phyloP scores from a whole-genome alignment of 352 stramenopile genomes.

The Globisporangium lucens region DNA sequence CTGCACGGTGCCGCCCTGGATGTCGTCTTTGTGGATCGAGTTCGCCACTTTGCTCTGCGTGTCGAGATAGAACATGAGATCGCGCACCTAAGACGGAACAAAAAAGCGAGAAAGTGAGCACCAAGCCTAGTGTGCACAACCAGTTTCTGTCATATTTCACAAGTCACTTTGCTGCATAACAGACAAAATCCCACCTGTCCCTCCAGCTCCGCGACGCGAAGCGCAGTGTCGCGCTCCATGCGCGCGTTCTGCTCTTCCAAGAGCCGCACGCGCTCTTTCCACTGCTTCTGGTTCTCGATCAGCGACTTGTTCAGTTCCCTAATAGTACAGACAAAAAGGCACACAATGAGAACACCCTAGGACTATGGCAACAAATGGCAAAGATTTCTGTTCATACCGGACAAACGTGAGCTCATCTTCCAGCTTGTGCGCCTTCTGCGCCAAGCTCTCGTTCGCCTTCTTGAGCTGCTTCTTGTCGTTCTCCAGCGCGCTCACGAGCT shows the following conservation, averaged over 20 bases:
- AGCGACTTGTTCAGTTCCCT: constrained; percentile 87
- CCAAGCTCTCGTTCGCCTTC: constrained; percentile 60
- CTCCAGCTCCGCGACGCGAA: constrained; percentile 73
- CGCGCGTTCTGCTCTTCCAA: constrained; percentile 69
- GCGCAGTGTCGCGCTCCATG: constrained; percentile 53
- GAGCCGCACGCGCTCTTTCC: constrained; percentile 72
- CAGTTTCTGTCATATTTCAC: not conserved
- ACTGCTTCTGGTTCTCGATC: constrained; percentile 87
- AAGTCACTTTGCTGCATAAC: not conserved
- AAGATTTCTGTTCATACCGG: constrained; percentile 28
- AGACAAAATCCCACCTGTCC: constrained; percentile 42
- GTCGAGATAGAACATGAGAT: constrained; percentile 90
- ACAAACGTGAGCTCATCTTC: constrained; percentile 84
- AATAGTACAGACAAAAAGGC: not conserved
- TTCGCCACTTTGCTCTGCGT: constrained; percentile 85
- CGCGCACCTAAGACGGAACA: constrained; percentile 34
- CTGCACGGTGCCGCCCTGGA: constrained; percentile 75
- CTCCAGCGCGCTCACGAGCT: constrained; percentile 54
- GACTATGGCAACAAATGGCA: too few species aligned
- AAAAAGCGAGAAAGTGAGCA: not conserved
- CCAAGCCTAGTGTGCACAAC: not conserved
- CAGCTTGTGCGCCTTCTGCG: constrained; percentile 72
- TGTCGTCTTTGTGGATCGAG: constrained; percentile 75
- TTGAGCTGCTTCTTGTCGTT: constrained; percentile 82
- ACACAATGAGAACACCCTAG: constrained; percentile 3